Conservation (phyloP, 306 rosid genomes). For the Cicer chorassanicum region DNA sequence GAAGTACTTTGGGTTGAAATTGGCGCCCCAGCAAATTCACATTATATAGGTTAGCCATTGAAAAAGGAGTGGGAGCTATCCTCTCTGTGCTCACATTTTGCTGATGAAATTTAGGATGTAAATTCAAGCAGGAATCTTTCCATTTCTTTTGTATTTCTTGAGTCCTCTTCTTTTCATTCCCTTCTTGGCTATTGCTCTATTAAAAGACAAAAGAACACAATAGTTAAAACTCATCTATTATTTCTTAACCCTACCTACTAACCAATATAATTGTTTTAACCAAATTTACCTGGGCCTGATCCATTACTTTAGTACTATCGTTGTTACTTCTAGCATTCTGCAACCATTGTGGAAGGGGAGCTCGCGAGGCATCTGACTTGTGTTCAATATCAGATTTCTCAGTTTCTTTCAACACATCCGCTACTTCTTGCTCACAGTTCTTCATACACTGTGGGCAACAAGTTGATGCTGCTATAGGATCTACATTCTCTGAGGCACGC, state of each 20-base stretch:
- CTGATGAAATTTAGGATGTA: constrained; percentile 84
- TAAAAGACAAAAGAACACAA: constrained; percentile 40
- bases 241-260: not conserved
- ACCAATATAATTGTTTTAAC: constrained; percentile 9
- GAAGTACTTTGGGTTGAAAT: constrained; percentile 67
- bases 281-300: constrained; percentile 63
- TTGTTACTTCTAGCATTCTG: constrained; percentile 69
- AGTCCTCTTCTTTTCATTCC: constrained; percentile 59
- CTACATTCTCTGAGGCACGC: constrained; percentile 61
- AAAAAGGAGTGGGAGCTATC: constrained; percentile 57
- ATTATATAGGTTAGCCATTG: constrained; percentile 63
- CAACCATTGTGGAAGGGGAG: constrained; percentile 84
- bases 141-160: constrained; percentile 83
- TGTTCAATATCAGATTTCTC: constrained; percentile 62
- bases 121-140: constrained; percentile 68
- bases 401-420: constrained; percentile 60
- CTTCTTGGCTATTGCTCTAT: constrained; percentile 60
- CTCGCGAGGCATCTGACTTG: constrained; percentile 57
- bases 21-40: constrained; percentile 61
- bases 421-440: constrained; percentile 67
- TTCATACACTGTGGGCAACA: constrained; percentile 74
- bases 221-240: constrained; percentile 5
- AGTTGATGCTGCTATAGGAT: constrained; percentile 55
- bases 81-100: constrained; percentile 63
- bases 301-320: constrained; percentile 51